phyloP scores from a whole-genome alignment of 2,329 filamentous ascomycete genomes.

The Didymella exigua region DNA sequence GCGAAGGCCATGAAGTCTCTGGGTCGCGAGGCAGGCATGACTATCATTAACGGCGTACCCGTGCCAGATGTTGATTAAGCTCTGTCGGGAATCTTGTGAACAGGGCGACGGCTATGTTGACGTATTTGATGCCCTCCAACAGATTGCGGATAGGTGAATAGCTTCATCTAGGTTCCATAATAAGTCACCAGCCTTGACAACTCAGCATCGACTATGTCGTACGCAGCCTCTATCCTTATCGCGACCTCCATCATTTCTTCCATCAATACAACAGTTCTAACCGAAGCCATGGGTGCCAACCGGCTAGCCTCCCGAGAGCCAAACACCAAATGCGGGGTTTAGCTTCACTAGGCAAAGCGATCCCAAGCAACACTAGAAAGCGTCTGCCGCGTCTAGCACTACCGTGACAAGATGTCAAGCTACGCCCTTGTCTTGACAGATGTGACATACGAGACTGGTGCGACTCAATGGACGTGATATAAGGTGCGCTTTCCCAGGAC shows the following conservation, averaged over 20 bases:
- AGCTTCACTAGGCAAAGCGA: constrained; percentile 13
- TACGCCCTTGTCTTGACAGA: background rate
- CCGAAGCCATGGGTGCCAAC: background rate
- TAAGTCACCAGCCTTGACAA: too few relatives aligned
- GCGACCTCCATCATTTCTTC: too few relatives aligned
- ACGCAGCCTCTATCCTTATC: too few relatives aligned
- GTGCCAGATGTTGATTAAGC: constrained; percentile 69
- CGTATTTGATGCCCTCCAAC: too few relatives aligned
- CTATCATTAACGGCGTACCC: constrained; percentile 76
- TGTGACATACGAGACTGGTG: background rate
- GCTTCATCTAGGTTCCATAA: too few relatives aligned
- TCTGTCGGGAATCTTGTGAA: too few relatives aligned
- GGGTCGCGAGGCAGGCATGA: constrained; percentile 65
- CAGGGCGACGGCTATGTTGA: too few relatives aligned
- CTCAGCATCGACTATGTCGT: too few relatives aligned
- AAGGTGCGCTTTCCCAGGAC: background rate
- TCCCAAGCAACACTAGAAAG: background rate
- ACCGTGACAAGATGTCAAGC: background rate
- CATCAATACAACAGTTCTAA: too few relatives aligned
- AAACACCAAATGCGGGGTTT: constrained; percentile 8
- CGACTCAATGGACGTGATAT: background rate
- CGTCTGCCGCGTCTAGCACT: constrained; percentile 8
- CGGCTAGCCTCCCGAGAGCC: constrained; percentile 1
- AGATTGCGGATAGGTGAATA: too few relatives aligned
- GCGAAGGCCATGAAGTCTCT: constrained; percentile 69